Evolutionary conservation across 2,329 filamentous ascomycete genomes (phyloP), one percentile per base, ranked within the genome.

Genomic region (Diaporthe longicolla): DNA sequence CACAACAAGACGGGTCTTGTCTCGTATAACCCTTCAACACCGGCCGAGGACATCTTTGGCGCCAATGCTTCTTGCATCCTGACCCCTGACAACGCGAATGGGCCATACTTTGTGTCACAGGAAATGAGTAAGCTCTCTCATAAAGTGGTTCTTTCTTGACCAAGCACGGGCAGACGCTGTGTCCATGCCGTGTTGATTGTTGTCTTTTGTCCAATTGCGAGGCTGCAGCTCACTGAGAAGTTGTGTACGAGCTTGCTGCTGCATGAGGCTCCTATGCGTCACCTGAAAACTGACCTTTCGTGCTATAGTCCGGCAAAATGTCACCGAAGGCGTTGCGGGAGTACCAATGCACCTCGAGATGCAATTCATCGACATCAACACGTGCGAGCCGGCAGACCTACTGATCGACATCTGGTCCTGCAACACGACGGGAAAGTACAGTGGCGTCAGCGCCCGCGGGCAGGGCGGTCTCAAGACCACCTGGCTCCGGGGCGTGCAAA

Each of bases 401-500:
- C 68, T 84, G n/a, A 80, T 86, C 48, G 85, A 87, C 75, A 83
- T 86, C 55, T 87, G 85, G 85, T 81, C 84, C 54, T 85, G 84
- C 79, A 87, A 87, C 76, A 82, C 85, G 40, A 86, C 83, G 0
- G 86, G 86, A 52, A 80, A 82, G 29, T 87, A 87, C 80, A 84
- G 82, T 73, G 80, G 81, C 48, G 79, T 83, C 54, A 77, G 75
- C 63, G 77, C 76, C n/a, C 73, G 73, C 5, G 76, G 82, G 26
- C 72, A 61, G 26, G 55, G 65, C 17, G 55, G 72, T 35, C 76
- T 84, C 57, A 80, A 82, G 26, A 82, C 82, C 1, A 87, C 85
- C 21, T 88, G 82, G 78, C 82, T 88, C 8, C 85, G 87, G 2
- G 87, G 87, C 45, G 83, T 88, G 61, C 84, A 87, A 77, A 79